Base-by-base conservation (phyloP, 257 asterid genomes). In the Forsythia suspensa region DNA sequence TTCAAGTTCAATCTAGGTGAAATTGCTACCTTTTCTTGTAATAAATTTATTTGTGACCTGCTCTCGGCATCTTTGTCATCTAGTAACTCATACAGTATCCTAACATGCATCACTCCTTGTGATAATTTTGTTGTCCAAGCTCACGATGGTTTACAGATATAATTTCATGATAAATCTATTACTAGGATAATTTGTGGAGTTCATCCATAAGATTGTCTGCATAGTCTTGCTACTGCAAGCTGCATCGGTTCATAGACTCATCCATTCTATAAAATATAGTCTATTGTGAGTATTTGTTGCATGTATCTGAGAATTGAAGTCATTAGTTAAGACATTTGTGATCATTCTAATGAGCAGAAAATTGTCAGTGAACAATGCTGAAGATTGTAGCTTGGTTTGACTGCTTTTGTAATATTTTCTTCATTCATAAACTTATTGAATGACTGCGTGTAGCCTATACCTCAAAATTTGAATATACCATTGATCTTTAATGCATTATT, bases 401-500 rank as follows among this genome's bases (percentile, higher is more conserved):
- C 70, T 63, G 70, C 39, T 63, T 29, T 29, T 63, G 16, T 8
- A 63, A 63, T 63, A 63, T 4, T 21, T 63, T 63, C 29, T 3
- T 20, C 8, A 12, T 61, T 21, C 63, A 52, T 52, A 52, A 11
- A 61, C 69, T 61, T 61, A 20, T 15, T 1, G n/a, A 24, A 57
- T 61, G 69, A 61, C 15, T 15, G 8, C 38, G 0, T 11, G 72
- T 40, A 13, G 42, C 78, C 55, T 46, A 71, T 46, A 24, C 42
- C 59, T 24, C 72, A 51, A 51, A 4, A 4, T 29, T 70, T 55
- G 5, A 48, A 21, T 51, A 65, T 63, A n/a, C 67, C 69, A 68
- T 57, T 75, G 71, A 71, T 82, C 77, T 74, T 79, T 73, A 69
- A 41, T 36, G 69, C 76, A 21, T 21, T 79, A 42, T 77, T 85